Evolutionary conservation across 768 basidiomycete genomes (phyloP), one percentile per base, ranked within the genome.

Genomic region (Amanita subjunquillea): DNA sequence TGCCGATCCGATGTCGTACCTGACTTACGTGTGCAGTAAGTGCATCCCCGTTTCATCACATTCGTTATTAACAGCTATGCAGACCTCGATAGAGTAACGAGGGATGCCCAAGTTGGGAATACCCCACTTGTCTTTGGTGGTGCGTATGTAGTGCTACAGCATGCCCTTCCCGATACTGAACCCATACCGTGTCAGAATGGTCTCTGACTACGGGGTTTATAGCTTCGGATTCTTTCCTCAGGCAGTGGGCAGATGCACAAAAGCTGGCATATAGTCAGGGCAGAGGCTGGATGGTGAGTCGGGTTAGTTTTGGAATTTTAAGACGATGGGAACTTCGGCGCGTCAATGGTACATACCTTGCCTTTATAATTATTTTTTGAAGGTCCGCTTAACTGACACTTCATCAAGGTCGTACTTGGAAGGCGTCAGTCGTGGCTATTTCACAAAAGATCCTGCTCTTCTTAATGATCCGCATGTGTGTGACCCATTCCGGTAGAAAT

Each of bases 241-340:
- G 48, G 53, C 65, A 83, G 59, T 87, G 85, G 85, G 85, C 83
- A 9, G 86, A 87, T 57, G 83, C 85, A 23, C 85, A 87, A 64
- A 87, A 87, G 62, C 65, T 79, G 37, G 70, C 76, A 74, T 30
- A 30, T 30, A 30, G 30, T 8, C 30, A 30, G 30, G 7, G 8
- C 32, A 72, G 74, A 2, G 85, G 85, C 25, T 87, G 84, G 83
- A 72, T 86, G 39, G 83, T 84, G 56, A 66, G 80, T 71, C 3
- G 43, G 9, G 27, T 29, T 48, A 72, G 70, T 72, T 71, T 58
- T 88, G 85, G 85, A 86, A 79, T 64, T 87, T 88, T 71, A 85
- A 83, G 59, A 71, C 81, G 10, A 42, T 5, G 87, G 88, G 64
- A 74, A 65, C 7, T 37, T 32, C 32, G n/a, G 73, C 76, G 25